These are phyloP conservation scores for Polytrichum commune DNA, from an alignment of 225 moss, liverwort and hornwort genomes.

Conservation along the genomic window DNA sequence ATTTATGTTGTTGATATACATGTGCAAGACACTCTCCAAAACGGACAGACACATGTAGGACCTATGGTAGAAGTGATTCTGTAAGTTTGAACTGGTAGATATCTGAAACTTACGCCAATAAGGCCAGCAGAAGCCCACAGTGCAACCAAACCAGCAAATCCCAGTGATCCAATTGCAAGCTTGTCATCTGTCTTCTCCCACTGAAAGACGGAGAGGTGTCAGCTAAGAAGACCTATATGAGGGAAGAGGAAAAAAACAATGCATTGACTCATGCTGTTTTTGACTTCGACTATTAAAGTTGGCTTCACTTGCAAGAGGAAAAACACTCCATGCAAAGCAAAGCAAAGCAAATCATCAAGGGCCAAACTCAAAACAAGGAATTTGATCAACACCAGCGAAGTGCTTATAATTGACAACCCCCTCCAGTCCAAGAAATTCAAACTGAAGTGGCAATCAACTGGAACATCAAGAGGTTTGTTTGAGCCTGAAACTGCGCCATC, in stretches of 20 bases:
- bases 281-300: neutral
- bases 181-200: slow-evolving; percentile 95
- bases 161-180: slow-evolving; percentile 75
- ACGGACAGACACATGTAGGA: neutral
- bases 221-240: neutral
- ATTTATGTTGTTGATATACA: neutral
- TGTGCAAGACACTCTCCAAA: neutral
- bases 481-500: neutral
- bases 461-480: neutral
- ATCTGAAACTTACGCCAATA: slow-evolving; percentile 47
- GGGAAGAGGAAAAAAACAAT: neutral
- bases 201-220: slow-evolving; percentile 33
- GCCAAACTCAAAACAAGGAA: neutral
- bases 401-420: neutral
- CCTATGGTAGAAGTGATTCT: neutral
- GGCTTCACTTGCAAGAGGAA: neutral
- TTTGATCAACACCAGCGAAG: neutral
- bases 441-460: neutral
- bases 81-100: neutral
- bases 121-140: slow-evolving; percentile 83
- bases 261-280: no score
- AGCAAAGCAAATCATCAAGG: neutral
- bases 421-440: neutral
- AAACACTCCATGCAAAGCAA: no score
- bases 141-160: slow-evolving; percentile 55